These are phyloP conservation scores for Cryphonectria parasitica DNA, from an alignment of 2,329 filamentous ascomycete species.

Conservation along the genomic window DNA sequence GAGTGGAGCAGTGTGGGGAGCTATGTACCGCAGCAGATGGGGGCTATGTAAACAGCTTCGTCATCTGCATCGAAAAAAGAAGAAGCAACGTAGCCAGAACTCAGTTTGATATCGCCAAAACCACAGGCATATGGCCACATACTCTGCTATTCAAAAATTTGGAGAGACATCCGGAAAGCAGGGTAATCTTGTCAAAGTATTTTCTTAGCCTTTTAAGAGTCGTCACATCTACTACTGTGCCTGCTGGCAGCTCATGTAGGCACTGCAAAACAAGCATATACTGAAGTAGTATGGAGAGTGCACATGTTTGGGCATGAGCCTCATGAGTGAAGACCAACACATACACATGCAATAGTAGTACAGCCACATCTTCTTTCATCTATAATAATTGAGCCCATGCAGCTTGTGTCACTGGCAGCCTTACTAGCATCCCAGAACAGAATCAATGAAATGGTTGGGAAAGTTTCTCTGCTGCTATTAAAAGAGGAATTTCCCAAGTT, in stretches of 20 bases:
- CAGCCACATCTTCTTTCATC: no score
- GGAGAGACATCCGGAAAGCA: background rate
- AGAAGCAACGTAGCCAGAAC: conserved; percentile 13
- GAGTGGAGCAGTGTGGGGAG: background rate
- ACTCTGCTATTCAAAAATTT: background rate
- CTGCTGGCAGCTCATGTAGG: background rate
- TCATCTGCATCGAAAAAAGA: background rate
- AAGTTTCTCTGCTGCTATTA: background rate
- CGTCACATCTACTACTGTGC: background rate
- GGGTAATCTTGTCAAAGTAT: background rate
- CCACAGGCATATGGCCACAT: background rate
- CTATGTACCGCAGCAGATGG: no score
- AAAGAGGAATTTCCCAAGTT: background rate
- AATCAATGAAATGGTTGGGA: background rate
- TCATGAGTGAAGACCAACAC: no score
- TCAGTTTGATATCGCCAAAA: background rate
- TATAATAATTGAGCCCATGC: no score
- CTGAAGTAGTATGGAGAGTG: no score
- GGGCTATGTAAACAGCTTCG: background rate
- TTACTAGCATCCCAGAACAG: background rate
- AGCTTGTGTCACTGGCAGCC: no score
- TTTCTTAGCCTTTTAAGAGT: background rate
- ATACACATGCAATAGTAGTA: no score
- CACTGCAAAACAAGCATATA: background rate
- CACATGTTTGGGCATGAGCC: no score